phyloP scores from a whole-genome alignment of 495 filamentous ascomycete genomes.

The Cercophora scortea region DNA sequence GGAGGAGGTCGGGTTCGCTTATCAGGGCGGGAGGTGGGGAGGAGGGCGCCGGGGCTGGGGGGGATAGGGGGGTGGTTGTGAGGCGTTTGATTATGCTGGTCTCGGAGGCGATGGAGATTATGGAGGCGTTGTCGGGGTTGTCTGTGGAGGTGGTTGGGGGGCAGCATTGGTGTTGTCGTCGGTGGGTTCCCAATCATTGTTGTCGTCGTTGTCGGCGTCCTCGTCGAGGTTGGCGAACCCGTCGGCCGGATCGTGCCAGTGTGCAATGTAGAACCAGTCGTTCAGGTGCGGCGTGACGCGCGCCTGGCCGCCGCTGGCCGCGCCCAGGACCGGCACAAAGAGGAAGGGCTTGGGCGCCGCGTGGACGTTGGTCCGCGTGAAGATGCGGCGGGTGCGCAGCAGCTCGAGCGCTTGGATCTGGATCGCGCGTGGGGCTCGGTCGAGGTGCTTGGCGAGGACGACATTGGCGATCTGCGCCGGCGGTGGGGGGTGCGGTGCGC shows the following conservation, averaged over 20 bases:
- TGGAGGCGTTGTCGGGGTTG: neutral
- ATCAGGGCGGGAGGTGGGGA: constrained; percentile 10
- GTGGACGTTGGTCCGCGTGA: constrained; percentile 61
- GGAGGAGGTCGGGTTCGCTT: constrained; percentile 29
- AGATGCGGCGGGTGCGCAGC: constrained; percentile 64
- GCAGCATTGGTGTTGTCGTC: constrained; percentile 18
- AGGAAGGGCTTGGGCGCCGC: constrained; percentile 73
- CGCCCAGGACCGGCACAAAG: constrained; percentile 62
- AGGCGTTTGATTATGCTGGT: no score
- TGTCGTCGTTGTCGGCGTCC: constrained; percentile 5
- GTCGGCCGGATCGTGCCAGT: constrained; percentile 72
- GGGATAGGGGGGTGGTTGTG: no score
- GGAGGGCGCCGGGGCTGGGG: no score
- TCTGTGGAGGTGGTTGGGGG: constrained; percentile 1
- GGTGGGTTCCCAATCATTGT: neutral
- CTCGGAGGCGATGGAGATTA: no score
- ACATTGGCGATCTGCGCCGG: constrained; percentile 63
- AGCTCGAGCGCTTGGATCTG: constrained; percentile 88
- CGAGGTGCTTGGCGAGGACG: constrained; percentile 72
- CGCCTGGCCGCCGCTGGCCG: constrained; percentile 32
- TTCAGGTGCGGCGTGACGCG: constrained; percentile 53
- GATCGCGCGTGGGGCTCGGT: constrained; percentile 58
- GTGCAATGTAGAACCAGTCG: constrained; percentile 81
- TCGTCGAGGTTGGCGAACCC: constrained; percentile 37
- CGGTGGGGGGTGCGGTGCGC: neutral